Percentiles rank a stretch among this genome's conserved stretches.
These are phyloP conservation scores for Cryptococcus hybrid DNA, from an alignment of 1,284 basidiomycete genomes.

Conservation along the genomic window DNA sequence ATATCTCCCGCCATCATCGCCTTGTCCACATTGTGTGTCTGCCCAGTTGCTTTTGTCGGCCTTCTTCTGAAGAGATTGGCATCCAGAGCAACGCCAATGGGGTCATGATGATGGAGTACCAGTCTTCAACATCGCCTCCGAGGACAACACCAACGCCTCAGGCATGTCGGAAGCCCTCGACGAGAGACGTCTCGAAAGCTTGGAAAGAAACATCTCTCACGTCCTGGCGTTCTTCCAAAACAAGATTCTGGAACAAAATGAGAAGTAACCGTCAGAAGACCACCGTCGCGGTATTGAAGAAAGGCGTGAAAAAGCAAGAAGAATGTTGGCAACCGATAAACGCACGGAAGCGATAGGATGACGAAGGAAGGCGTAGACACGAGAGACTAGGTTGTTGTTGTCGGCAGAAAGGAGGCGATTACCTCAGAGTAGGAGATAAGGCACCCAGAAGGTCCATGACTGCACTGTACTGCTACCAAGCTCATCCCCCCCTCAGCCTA, in stretches of 20 bases:
- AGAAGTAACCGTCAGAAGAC: conserved; percentile 74
- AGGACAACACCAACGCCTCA: conserved; percentile 41
- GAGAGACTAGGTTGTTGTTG: conserved; percentile 65
- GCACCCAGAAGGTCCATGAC: conserved; percentile 86
- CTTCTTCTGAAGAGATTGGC: conserved; percentile 68
- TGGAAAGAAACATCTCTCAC: conserved; percentile 75
- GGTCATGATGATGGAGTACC: conserved; percentile 92
- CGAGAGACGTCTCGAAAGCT: conserved; percentile 74
- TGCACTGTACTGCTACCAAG: conserved; percentile 90
- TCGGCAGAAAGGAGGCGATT: conserved; percentile 27
- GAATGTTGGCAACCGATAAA: conserved; percentile 85
- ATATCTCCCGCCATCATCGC: conserved; percentile 91
- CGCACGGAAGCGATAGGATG: conserved; percentile 96
- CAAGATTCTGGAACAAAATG: conserved; percentile 89
- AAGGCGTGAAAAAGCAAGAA: conserved; percentile 81
- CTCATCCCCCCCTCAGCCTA: conserved; percentile 94
- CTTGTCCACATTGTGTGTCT: conserved; percentile 92
- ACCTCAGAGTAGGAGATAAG: conserved; percentile 31
- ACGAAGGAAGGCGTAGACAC: conserved; percentile 93
- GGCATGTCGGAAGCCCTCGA: conserved; percentile 60
- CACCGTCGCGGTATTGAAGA: conserved; percentile 72
- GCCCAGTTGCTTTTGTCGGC: conserved; percentile 44
- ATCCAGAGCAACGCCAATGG: conserved; percentile 71
- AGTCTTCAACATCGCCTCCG: conserved; percentile 51
- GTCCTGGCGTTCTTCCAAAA: conserved; percentile 86